Base-by-base conservation (phyloP, 805 yeast genomes). In the Metschnikowia rubicola region DNA sequence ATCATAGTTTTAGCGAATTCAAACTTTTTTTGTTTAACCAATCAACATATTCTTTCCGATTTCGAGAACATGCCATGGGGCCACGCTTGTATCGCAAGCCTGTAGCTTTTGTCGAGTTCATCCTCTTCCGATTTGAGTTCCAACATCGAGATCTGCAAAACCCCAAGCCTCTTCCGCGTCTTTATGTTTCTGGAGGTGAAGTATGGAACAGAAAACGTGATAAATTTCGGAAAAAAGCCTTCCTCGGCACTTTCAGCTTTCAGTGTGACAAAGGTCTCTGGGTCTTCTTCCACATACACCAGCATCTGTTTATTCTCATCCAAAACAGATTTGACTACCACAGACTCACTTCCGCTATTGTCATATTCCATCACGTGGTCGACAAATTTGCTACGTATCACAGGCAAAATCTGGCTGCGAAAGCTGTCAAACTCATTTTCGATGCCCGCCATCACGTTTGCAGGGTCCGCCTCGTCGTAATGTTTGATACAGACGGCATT, bases 401-500 rank as follows among this genome's bases (percentile, higher is more conserved):
- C 30, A 8, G 63, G 60, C 3, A 63, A 37, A 3, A 70, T 52
- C 45, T 71, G 68, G 8, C 44, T 35, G 36, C 57, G 63, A 49
- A 71, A 66, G 42, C 62, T 59, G 45, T 69, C 75, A 52, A 56
- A 71, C 53, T 68, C 68, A 46, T 59, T 67, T 10, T 71, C 75
- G 19, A 71, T 56, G 4, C 75, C 75, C 13, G 56, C 46, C 12
- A 64, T 19, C 11, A 68, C 71, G 45, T 65, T 64, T 19, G 54
- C 51, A 2, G 67, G 39, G 30, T 56, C 59, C 17, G 63, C 51
- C 48, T 68, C 74, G 50, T 72, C 70, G 53, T 72, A 72, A 26
- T 50, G 49, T 30, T 48, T 44, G 28, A 68, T 50, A 10, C 32
- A 40, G 28, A 52, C 53, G 19, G 46, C 45, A 11, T 44, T 41